These are phyloP conservation scores for Inonotus hispidus DNA, from an alignment of 1,284 basidiomycete species.

Conservation along the genomic window DNA sequence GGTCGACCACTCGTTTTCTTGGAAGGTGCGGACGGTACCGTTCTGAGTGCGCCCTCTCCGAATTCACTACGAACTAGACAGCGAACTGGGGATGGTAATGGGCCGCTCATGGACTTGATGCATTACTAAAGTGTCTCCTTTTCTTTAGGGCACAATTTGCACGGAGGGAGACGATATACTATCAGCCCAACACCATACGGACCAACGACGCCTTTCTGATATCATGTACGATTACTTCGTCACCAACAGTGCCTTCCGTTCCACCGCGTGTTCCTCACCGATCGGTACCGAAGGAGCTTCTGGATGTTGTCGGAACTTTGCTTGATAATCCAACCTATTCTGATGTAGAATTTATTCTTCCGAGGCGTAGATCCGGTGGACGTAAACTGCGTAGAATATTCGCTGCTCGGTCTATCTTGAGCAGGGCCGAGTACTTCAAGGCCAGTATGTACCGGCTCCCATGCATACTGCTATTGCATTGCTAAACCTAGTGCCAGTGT, in stretches of 20 bases:
- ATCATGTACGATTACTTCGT: constrained; percentile 73
- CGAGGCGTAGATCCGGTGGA: constrained; percentile 35
- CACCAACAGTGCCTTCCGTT: constrained; percentile 49
- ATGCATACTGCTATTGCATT: not conserved
- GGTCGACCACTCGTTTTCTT: constrained; percentile 77
- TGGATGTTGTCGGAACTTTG: constrained; percentile 67
- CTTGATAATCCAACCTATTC: constrained; percentile 79
- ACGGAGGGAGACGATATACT: constrained; percentile 68
- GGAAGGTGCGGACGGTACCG: constrained; percentile 45
- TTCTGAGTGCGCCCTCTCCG: not conserved
- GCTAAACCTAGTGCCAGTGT: constrained; percentile 45
- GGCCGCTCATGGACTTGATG: not conserved
- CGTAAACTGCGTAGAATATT: constrained; percentile 45
- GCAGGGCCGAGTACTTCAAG: constrained; percentile 71
- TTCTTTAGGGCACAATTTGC: constrained; percentile 74
- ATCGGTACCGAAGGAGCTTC: constrained; percentile 53
- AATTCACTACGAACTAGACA: constrained; percentile 38
- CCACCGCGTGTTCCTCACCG: constrained; percentile 42
- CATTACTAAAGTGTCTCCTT: not conserved
- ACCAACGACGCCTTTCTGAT: constrained; percentile 67
- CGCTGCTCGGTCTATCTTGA: constrained; percentile 65
- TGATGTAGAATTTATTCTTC: constrained; percentile 75
- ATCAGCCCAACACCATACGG: constrained; percentile 50
- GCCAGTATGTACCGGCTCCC: constrained; percentile 40
- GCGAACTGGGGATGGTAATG: constrained; percentile 82